A percentile compares a stretch with the other conserved stretches of the same genome.
These are phyloP conservation scores for Penicillium taxi DNA, from an alignment of 495 filamentous ascomycete genomes.

Conservation along the genomic window DNA sequence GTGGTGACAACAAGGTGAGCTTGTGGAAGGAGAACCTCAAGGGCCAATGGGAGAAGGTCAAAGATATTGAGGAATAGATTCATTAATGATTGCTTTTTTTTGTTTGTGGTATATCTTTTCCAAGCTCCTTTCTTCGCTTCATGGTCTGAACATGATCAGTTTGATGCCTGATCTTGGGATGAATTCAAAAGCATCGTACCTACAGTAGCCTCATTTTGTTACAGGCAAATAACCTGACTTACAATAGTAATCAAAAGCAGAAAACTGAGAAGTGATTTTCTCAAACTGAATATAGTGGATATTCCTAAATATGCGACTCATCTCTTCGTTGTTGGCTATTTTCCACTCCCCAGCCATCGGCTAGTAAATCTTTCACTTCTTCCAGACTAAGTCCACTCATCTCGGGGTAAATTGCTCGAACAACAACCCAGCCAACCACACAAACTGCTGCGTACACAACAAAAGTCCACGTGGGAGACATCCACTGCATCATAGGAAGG, in stretches of 20 bases:
- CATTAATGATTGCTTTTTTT: conserved; percentile 7
- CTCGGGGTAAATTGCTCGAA: conserved; percentile 76
- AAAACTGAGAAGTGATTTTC: not conserved
- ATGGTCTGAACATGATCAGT: no score
- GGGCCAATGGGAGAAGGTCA: conserved; percentile 86
- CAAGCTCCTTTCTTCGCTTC: no score
- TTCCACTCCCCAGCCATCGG: conserved; percentile 59
- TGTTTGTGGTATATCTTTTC: conserved; percentile 3
- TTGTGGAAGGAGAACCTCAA: conserved; percentile 53
- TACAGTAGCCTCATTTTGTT: no score
- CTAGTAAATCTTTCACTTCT: conserved; percentile 67
- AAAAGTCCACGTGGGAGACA: conserved; percentile 74
- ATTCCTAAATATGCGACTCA: not conserved
- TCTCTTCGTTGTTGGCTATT: conserved; percentile 15
- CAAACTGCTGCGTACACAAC: conserved; percentile 66
- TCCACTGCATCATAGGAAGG: conserved; percentile 70
- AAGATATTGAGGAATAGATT: conserved; percentile 82
- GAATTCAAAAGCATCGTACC: no score
- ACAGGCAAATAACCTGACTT: no score
- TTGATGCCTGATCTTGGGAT: no score
- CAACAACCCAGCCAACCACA: conserved; percentile 52
- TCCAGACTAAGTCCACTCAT: conserved; percentile 74
- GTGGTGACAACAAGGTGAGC: conserved; percentile 93
- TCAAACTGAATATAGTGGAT: no score
- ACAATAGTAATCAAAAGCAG: no score